phyloP scores from a whole-genome alignment of 306 rosid genomes.

The Glycine soja region DNA sequence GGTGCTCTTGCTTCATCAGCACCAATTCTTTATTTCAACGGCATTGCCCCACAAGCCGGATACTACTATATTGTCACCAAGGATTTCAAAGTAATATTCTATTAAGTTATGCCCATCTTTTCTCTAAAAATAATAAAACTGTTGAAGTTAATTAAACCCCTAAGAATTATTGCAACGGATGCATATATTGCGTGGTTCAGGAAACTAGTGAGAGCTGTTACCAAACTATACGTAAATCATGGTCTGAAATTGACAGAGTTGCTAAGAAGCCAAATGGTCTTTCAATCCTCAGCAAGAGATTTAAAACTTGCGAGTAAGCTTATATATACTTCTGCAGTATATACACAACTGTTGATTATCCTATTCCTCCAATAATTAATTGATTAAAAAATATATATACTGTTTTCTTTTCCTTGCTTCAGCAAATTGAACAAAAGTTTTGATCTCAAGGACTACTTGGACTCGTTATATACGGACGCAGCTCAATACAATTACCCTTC shows the following conservation, averaged over 20 bases:
- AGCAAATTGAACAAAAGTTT: conserved; percentile 37
- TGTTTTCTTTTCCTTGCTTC: neutral
- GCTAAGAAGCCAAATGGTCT: conserved; percentile 55
- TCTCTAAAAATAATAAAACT: neutral
- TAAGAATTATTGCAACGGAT: neutral
- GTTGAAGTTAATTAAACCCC: neutral
- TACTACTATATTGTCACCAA: conserved; percentile 56
- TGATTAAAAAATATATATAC: neutral
- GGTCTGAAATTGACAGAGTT: conserved; percentile 64
- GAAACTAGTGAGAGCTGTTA: conserved; percentile 65
- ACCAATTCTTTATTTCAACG: conserved; percentile 64
- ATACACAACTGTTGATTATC: neutral
- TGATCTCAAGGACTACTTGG: conserved; percentile 50
- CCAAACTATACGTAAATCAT: conserved; percentile 57
- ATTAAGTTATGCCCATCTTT: neutral
- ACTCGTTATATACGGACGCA: neutral
- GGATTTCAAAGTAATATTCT: conserved; percentile 55
- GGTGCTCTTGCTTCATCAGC: conserved; percentile 76
- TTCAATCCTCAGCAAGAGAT: conserved; percentile 55
- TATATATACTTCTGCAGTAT: neutral
- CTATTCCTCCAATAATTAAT: neutral
- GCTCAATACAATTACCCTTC: conserved; percentile 54
- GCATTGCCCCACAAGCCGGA: conserved; percentile 53
- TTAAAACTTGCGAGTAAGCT: conserved; percentile 61
- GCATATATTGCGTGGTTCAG: conserved; percentile 42